Conservation (phyloP, 2,329 filamentous ascomycete species). For the Colletotrichum graminicola region DNA sequence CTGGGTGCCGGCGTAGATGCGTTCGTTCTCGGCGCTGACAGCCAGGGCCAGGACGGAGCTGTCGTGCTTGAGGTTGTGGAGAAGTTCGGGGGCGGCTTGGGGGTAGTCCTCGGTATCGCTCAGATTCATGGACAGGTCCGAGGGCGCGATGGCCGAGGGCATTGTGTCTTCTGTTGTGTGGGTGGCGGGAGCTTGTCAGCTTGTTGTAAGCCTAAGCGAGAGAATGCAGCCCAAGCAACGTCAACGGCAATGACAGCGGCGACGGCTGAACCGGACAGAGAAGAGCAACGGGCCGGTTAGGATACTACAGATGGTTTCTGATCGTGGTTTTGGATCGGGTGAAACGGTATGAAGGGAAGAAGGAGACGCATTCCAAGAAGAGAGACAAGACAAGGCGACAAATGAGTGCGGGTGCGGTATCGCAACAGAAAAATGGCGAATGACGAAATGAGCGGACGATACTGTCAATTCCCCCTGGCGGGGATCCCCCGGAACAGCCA, state of each 20-base stretch:
- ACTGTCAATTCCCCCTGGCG: slow-evolving; percentile 5
- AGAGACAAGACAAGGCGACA: neutral
- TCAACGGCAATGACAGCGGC: neutral
- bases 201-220: neutral
- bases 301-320: neutral
- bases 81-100: slow-evolving; percentile 67
- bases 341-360: slow-evolving; percentile 16
- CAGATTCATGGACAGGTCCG: slow-evolving; percentile 41
- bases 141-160: slow-evolving; percentile 38
- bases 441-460: slow-evolving; percentile 36
- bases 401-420: slow-evolving; percentile 24
- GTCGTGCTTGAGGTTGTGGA: slow-evolving; percentile 81
- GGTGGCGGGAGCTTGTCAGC: slow-evolving; percentile 14
- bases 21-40: slow-evolving; percentile 80
- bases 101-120: slow-evolving; percentile 45
- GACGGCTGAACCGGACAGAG: neutral
- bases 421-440: slow-evolving; percentile 38
- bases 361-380: slow-evolving; percentile 22
- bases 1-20: slow-evolving; percentile 92
- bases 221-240: neutral
- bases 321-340: neutral
- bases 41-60: slow-evolving; percentile 86
- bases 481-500: slow-evolving; percentile 27
- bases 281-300: slow-evolving; percentile 1
- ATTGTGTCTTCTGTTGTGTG: slow-evolving; percentile 39